A percentile compares a stretch with the other conserved stretches of the same genome.
These are phyloP conservation scores for Fusarium dimerum DNA, from an alignment of 2,329 filamentous ascomycete genomes.

Conservation along the genomic window DNA sequence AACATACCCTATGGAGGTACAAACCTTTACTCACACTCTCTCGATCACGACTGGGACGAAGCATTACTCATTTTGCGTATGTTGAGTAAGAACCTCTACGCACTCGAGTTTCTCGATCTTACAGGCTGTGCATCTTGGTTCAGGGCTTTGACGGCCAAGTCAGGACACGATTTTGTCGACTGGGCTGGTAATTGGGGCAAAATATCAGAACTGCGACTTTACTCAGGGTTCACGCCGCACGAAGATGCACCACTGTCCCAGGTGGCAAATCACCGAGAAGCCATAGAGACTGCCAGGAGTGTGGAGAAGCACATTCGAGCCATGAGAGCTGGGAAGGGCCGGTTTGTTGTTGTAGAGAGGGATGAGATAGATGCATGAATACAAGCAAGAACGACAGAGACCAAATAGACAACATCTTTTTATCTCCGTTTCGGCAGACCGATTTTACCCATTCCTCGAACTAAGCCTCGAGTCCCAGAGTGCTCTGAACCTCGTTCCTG, in stretches of 20 bases:
- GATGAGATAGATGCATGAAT: slow-evolving; percentile 31
- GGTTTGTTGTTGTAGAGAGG: slow-evolving; percentile 50
- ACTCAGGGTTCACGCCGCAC: slow-evolving; percentile 43
- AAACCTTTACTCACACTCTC: slow-evolving; percentile 56
- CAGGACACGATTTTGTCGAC: slow-evolving; percentile 51
- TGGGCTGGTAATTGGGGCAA: slow-evolving; percentile 58
- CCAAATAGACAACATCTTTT: neutral
- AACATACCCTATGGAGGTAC: slow-evolving; percentile 56
- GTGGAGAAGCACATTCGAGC: slow-evolving; percentile 51
- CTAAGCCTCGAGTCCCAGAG: slow-evolving; percentile 32
- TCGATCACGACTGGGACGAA: slow-evolving; percentile 62
- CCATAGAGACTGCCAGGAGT: slow-evolving; percentile 39
- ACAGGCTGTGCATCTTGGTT: slow-evolving; percentile 61
- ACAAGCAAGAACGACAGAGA: neutral
- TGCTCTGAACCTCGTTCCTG: slow-evolving; percentile 21
- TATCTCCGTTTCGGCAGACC: neutral
- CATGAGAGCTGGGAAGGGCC: slow-evolving; percentile 49
- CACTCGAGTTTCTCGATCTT: slow-evolving; percentile 62
- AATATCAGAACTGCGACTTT: slow-evolving; percentile 46
- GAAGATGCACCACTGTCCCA: slow-evolving; percentile 38
- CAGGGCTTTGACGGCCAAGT: slow-evolving; percentile 44
- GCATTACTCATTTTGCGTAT: slow-evolving; percentile 56
- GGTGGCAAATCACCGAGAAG: slow-evolving; percentile 35
- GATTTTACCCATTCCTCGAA: neutral
- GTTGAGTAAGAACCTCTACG: slow-evolving; percentile 56